Percentiles rank a stretch among this genome's conserved stretches.
These are phyloP conservation scores for Yamadazyma paraphyllophila DNA, from an alignment of 805 yeast genomes.

Conservation along the genomic window DNA sequence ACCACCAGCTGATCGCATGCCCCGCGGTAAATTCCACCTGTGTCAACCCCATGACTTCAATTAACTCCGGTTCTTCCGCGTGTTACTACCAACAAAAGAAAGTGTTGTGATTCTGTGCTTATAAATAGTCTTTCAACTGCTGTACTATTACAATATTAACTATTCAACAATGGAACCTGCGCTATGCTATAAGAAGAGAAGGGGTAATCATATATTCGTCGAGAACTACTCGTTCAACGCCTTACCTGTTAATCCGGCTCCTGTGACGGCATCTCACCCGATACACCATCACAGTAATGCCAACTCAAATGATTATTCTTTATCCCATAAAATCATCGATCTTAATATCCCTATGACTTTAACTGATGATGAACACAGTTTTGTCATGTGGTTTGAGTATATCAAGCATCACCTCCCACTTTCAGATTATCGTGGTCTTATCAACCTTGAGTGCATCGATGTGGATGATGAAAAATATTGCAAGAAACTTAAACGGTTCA, in stretches of 20 bases:
- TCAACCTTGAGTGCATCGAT: slow-evolving; percentile 10
- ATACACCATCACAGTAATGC: too few species aligned
- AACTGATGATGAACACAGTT: slow-evolving; percentile 9
- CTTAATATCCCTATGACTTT: slow-evolving; percentile 11
- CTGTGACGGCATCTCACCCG: too few species aligned
- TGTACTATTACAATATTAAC: background rate
- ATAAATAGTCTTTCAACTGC: background rate
- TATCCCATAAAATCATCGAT: slow-evolving; percentile 8
- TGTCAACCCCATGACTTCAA: too few species aligned
- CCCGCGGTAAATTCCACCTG: too few species aligned
- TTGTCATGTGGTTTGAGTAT: slow-evolving; percentile 13
- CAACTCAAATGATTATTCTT: background rate
- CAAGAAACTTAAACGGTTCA: slow-evolving; percentile 3
- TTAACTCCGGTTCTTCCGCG: background rate
- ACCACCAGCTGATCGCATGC: background rate
- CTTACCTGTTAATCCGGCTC: too few species aligned
- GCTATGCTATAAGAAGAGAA: background rate
- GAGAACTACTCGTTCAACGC: too few species aligned
- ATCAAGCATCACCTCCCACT: slow-evolving; percentile 8
- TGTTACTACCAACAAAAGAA: background rate
- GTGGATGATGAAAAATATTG: slow-evolving; percentile 10
- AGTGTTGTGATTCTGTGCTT: background rate
- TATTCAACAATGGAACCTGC: background rate
- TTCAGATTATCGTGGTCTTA: slow-evolving; percentile 8
- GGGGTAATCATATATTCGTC: background rate